Base-by-base conservation (phyloP, 192 early-diverging fungal species). In the Podila minutissima region DNA sequence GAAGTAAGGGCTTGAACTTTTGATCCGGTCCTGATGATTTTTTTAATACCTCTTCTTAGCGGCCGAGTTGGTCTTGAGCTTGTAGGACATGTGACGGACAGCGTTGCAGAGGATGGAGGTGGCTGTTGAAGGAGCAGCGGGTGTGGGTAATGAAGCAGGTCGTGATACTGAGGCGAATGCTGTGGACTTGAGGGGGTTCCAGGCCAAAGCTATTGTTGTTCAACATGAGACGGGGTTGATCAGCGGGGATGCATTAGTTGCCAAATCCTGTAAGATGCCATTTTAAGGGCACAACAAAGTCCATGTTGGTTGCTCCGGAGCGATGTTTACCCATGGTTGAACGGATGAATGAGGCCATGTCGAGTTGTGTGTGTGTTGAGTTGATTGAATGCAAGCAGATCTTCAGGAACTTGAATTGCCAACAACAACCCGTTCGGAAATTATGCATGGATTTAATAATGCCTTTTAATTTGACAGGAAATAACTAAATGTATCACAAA, bases 11-110 rank as follows among this genome's bases (percentile, higher is more conserved):
- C 50, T 7, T 10, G 17, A 20, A 53, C 5, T 15, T 20, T 15
- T 53, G 41, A 46, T 17, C 13, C 41, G 41, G 41, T 46, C 41
- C 8, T 46, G 11, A 24, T 24, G 53, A 9, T 10, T 29, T 5
- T 12, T 66, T 15, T 8, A n/a, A n/a, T 73, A 81, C 77, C 77
- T 81, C 71, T 81, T 81, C 67, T 81, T 81, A 48, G 77, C 71
- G 24, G 77, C 53, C 61, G 77, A 81, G 71, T 81, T 81, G 46
- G 77, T 81, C 71, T 81, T 81, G 41, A 81, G 71, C 58, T 81
- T 81, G 62, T 81, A 81, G 61, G 70, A 72, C 77, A 81, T 81
- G 41, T 81, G 66, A 31, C 77, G 71, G 41, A 81, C 77, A 31
- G 77, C 71, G 32, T 81, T 81, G 67, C 71, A 81, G 46, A 81